These are phyloP conservation scores for Fusarium tanahbumbuense DNA, from an alignment of 2,329 filamentous ascomycete species.

Conservation along the genomic window DNA sequence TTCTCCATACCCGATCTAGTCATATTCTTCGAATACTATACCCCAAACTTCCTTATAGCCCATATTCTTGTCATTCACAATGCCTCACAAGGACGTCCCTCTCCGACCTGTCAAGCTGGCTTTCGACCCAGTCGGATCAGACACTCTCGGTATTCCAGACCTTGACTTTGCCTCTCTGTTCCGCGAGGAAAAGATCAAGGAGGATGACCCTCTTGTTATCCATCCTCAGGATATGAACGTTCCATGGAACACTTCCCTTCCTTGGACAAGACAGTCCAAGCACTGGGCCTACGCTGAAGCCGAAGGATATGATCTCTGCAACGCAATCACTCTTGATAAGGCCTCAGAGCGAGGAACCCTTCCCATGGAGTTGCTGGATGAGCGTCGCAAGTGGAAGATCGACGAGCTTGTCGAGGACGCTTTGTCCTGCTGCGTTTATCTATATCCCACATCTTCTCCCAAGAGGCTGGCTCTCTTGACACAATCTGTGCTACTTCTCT, in stretches of 20 bases:
- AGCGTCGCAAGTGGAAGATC: constrained; percentile 22
- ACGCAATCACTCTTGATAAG: constrained; percentile 17
- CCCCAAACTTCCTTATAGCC: background rate
- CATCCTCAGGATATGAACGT: constrained; percentile 4
- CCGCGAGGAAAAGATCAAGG: background rate
- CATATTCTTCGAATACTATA: background rate
- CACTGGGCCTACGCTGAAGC: constrained; percentile 9
- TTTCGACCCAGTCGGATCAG: constrained; percentile 10
- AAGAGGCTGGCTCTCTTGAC: constrained; percentile 16
- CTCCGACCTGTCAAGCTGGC: constrained; percentile 10
- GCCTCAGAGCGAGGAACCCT: constrained; percentile 9
- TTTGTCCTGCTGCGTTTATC: constrained; percentile 16
- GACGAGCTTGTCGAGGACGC: constrained; percentile 27
- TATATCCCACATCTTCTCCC: constrained; percentile 20
- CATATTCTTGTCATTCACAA: background rate
- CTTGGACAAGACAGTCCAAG: constrained; percentile 25
- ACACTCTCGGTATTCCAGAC: background rate
- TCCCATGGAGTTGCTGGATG: constrained; percentile 19
- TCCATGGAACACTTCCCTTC: constrained; percentile 18
- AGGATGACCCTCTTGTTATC: constrained; percentile 12
- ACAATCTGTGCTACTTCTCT: constrained; percentile 16
- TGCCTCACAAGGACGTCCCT: constrained; percentile 24
- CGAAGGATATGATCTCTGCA: constrained; percentile 7
- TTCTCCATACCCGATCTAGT: background rate
- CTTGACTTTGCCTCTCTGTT: constrained; percentile 21